Percentiles rank a stretch among this genome's conserved stretches.
phyloP scores from a whole-genome alignment of 2,329 filamentous ascomycete species.

The Paraphoma sp. region DNA sequence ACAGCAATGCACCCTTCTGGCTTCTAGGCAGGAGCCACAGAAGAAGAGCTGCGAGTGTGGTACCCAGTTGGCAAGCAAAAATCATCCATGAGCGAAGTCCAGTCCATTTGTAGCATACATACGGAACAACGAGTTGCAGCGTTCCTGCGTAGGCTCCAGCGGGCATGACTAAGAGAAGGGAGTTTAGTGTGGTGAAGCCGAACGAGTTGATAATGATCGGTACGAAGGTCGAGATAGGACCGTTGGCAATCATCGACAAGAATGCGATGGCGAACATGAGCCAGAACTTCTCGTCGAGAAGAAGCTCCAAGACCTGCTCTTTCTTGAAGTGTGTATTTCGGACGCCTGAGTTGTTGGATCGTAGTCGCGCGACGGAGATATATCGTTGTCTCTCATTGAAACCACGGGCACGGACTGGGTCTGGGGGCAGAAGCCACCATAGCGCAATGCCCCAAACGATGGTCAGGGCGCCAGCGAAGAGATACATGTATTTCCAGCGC shows the following conservation, averaged over 20 bases:
- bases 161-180: constrained; percentile 25
- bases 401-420: constrained; percentile 46
- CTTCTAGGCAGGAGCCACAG: constrained; percentile 22
- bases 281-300: constrained; percentile 64
- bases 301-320: constrained; percentile 65
- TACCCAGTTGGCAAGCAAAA: constrained; percentile 36
- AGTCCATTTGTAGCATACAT: constrained; percentile 26
- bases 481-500: constrained; percentile 33
- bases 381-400: constrained; percentile 46
- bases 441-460: constrained; percentile 34
- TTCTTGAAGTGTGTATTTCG: constrained; percentile 71
- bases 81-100: constrained; percentile 33
- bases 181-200: constrained; percentile 24
- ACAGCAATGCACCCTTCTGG: constrained; percentile 52
- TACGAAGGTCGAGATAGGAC: constrained; percentile 24
- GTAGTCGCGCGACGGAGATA: constrained; percentile 69
- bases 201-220: constrained; percentile 31
- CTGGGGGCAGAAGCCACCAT: constrained; percentile 48
- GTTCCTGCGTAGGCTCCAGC: constrained; percentile 27
- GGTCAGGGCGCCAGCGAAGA: constrained; percentile 29
- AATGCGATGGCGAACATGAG: constrained; percentile 27
- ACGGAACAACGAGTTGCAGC: constrained; percentile 23
- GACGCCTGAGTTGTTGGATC: constrained; percentile 76
- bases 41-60: constrained; percentile 50
- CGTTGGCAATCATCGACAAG: constrained; percentile 34